These are phyloP conservation scores for Alternaria metachromatica DNA, from an alignment of 2,329 filamentous ascomycete genomes.

Conservation along the genomic window DNA sequence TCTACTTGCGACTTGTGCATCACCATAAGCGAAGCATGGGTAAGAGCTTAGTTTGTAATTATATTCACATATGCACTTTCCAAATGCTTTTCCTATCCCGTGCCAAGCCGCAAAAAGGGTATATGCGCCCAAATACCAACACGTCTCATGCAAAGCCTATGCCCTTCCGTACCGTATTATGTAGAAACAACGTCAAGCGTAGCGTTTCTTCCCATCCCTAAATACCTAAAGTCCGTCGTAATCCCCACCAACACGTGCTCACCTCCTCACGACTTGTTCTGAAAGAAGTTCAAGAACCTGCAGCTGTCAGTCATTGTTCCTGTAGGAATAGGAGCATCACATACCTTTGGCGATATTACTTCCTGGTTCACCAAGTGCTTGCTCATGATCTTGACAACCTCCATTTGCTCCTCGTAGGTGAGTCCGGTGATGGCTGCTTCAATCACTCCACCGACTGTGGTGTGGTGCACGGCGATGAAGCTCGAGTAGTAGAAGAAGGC, in stretches of 20 bases:
- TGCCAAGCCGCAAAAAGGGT: constrained; percentile 7
- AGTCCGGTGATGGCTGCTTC: constrained; percentile 92
- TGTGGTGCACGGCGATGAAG: constrained; percentile 90
- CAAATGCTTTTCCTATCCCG: constrained; percentile 1
- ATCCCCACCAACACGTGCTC: not conserved
- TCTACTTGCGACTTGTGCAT: not conserved
- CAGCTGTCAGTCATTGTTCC: too few relatives aligned
- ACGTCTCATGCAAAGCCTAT: not conserved
- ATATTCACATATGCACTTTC: not conserved
- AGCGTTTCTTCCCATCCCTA: not conserved
- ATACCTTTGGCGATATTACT: constrained; percentile 61
- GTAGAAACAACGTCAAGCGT: constrained; percentile 1
- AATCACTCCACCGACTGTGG: constrained; percentile 83
- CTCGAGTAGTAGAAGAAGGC: constrained; percentile 98
- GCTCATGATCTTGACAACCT: constrained; percentile 68
- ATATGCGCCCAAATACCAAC: constrained; percentile 15
- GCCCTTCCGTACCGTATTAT: constrained; percentile 1
- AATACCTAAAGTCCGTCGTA: not conserved
- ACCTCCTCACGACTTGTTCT: constrained; percentile 30
- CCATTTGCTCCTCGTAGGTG: constrained; percentile 85
- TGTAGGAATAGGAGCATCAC: too few relatives aligned
- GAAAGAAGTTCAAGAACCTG: constrained; percentile 37
- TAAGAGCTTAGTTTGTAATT: not conserved
- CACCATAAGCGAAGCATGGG: not conserved
- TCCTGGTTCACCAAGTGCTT: constrained; percentile 72